These are phyloP conservation scores for Emericellopsis terricola DNA, from an alignment of 495 filamentous ascomycete species.

Conservation along the genomic window DNA sequence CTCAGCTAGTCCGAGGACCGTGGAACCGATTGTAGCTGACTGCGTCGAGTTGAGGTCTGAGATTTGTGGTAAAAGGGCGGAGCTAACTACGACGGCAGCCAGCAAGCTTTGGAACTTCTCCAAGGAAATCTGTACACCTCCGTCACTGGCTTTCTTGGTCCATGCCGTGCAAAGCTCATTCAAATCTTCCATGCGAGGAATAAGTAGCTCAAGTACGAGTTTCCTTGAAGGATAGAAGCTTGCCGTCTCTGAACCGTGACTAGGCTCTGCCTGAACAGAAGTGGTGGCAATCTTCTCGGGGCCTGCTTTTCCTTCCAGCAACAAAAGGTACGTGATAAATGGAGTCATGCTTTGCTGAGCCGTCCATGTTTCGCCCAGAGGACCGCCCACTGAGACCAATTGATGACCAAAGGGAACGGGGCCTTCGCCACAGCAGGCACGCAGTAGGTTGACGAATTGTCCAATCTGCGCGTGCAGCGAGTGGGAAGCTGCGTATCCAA, in stretches of 20 bases:
- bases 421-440: slow-evolving; percentile 20
- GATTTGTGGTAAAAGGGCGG: slow-evolving; percentile 24
- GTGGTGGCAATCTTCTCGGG: background rate
- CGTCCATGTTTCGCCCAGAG: slow-evolving; percentile 17
- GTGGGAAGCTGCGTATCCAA: slow-evolving; percentile 19
- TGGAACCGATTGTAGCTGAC: slow-evolving; percentile 19
- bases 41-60: slow-evolving; percentile 18
- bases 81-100: slow-evolving; percentile 21
- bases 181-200: slow-evolving; percentile 26
- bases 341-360: slow-evolving; percentile 6
- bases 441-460: slow-evolving; percentile 25
- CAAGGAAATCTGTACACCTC: slow-evolving; percentile 18
- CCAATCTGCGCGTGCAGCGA: slow-evolving; percentile 20
- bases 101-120: slow-evolving; percentile 28
- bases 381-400: slow-evolving; percentile 18
- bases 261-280: slow-evolving; percentile 2
- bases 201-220: slow-evolving; percentile 28
- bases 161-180: slow-evolving; percentile 20
- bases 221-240: slow-evolving; percentile 24
- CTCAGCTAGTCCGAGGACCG: slow-evolving; percentile 14
- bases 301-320: slow-evolving; percentile 10
- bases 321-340: slow-evolving; percentile 22
- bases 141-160: slow-evolving; percentile 22
- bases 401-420: slow-evolving; percentile 8
- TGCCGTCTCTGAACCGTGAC: slow-evolving; percentile 12